Percentiles rank a stretch among this genome's conserved stretches.
Evolutionary conservation across 108 stramenopile species (phyloP).

Genomic region (Nitzschia sp.): DNA sequence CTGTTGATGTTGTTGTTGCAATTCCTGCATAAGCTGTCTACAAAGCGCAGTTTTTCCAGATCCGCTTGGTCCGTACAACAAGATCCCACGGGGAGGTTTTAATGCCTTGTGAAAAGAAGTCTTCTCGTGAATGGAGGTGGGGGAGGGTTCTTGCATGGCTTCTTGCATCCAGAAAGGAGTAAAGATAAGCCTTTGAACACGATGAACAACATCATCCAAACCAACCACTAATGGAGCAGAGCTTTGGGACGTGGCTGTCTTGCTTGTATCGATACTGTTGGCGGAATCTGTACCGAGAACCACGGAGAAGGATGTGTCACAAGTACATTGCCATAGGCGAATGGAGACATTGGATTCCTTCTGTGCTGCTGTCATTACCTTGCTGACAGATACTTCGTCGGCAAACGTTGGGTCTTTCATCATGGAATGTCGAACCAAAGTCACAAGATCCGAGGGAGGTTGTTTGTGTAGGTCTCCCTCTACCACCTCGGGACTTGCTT

Average conservation of each 20-base stretch:
- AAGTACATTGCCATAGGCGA: background rate
- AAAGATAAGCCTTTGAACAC: conserved; percentile 48
- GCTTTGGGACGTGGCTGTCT: background rate
- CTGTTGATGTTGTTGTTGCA: background rate
- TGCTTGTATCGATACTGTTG: background rate
- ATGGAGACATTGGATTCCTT: background rate
- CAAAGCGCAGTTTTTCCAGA: conserved; percentile 69
- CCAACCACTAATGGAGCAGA: conserved; percentile 38
- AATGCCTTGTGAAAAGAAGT: conserved; percentile 8
- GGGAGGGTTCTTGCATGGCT: conserved; percentile 38
- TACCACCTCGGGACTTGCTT: too few species aligned
- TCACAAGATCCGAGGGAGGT: too few species aligned
- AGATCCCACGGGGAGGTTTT: conserved; percentile 64
- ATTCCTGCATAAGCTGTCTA: conserved; percentile 46
- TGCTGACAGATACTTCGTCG: too few species aligned
- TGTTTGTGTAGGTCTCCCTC: too few species aligned
- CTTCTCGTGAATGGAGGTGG: background rate
- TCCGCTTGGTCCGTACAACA: conserved; percentile 80
- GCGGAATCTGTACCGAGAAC: background rate
- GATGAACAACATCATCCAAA: conserved; percentile 51
- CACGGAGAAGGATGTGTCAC: too few species aligned
- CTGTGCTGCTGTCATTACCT: background rate
- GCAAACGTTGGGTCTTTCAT: too few species aligned
- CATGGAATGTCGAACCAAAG: too few species aligned
- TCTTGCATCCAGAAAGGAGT: conserved; percentile 58